Evolutionary conservation across 2,329 filamentous ascomycete species (phyloP).

Genomic region (Thermothelomyces thermophilus): DNA sequence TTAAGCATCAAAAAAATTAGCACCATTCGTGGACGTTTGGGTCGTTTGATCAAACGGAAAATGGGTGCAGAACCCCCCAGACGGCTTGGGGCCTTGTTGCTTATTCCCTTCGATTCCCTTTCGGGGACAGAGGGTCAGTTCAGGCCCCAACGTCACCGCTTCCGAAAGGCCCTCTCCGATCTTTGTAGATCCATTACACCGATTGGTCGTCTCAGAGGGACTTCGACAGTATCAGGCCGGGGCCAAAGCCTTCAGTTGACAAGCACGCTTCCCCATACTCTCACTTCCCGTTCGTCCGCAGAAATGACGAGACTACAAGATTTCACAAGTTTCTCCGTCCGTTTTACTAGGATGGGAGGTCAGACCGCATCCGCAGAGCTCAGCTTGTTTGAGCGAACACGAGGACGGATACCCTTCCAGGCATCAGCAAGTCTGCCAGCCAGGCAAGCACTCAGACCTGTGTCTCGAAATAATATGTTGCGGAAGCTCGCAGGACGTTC

Average conservation of each 20-base stretch:
- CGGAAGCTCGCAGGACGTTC: too few species aligned
- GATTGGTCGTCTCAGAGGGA: not conserved
- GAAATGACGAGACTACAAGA: too few species aligned
- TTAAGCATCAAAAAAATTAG: not conserved
- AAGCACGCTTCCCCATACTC: not conserved
- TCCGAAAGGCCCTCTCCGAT: not conserved
- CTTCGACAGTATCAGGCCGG: not conserved
- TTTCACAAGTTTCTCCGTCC: too few species aligned
- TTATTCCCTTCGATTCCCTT: conserved; percentile 9
- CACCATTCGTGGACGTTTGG: not conserved
- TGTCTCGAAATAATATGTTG: not conserved
- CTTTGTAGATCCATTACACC: conserved; percentile 9
- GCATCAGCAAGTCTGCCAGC: not conserved
- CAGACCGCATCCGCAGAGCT: too few species aligned
- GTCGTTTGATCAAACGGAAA: not conserved
- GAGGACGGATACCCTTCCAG: not conserved
- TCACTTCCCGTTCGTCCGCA: too few species aligned
- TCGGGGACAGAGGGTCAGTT: not conserved
- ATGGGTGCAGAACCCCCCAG: conserved; percentile 1
- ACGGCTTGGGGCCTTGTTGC: not conserved
- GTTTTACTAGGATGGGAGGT: too few species aligned
- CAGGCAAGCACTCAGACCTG: not conserved
- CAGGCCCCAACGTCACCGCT: conserved; percentile 2
- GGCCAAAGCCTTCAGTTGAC: not conserved
- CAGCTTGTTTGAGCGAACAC: too few species aligned